Percentiles rank a stretch among this genome's conserved stretches.
phyloP scores from a whole-genome alignment of 257 asterid genomes.

The Misopates orontium region DNA sequence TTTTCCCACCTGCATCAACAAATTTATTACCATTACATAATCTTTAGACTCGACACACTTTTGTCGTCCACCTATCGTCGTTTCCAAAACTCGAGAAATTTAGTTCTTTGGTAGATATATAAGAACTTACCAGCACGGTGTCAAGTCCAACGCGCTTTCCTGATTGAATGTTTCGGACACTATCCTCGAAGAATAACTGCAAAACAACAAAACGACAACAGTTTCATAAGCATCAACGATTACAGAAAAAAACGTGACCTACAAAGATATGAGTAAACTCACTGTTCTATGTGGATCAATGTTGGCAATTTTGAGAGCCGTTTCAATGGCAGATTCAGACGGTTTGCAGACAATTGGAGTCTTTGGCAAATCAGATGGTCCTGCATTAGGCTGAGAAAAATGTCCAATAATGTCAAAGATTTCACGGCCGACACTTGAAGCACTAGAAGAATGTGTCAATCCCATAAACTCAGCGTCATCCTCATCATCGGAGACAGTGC shows the following conservation, averaged over 20 bases:
- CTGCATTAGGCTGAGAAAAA: slow-evolving; percentile 59
- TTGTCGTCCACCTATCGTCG: no score
- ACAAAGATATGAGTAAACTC: slow-evolving; percentile 22
- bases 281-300: slow-evolving; percentile 85
- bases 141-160: slow-evolving; percentile 83
- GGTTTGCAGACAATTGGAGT: slow-evolving; percentile 93
- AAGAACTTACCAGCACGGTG: slow-evolving; percentile 70
- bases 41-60: no score
- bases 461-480: slow-evolving; percentile 74
- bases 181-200: slow-evolving; percentile 95
- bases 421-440: slow-evolving; percentile 27
- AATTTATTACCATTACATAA: no score
- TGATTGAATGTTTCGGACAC: slow-evolving; percentile 73
- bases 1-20: slow-evolving; percentile 86
- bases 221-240: slow-evolving; percentile 2
- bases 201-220: not conserved
- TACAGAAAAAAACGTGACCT: not conserved
- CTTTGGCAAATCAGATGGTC: slow-evolving; percentile 53
- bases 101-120: no score
- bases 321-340: slow-evolving; percentile 71
- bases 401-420: slow-evolving; percentile 80
- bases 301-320: slow-evolving; percentile 72
- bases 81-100: no score
- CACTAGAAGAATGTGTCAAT: slow-evolving; percentile 18
- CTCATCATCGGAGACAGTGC: slow-evolving; percentile 75